Base-by-base conservation (phyloP, 2,329 filamentous ascomycete species). In the Penicillium expansum region DNA sequence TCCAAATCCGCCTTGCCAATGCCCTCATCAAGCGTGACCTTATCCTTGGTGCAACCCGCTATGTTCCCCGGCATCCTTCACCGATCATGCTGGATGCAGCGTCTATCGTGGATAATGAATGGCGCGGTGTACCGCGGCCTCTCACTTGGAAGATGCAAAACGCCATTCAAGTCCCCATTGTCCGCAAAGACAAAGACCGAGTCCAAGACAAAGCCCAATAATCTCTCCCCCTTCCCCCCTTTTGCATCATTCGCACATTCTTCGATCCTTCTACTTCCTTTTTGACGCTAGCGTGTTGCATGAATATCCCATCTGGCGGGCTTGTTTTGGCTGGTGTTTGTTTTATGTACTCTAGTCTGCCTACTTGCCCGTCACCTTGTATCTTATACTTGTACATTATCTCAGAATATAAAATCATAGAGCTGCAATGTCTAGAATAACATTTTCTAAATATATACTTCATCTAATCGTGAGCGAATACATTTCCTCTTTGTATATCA, bases 41-140 rank as follows among this genome's bases (percentile, higher is more conserved):
- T 5, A 47, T 63, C 5, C 49, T 64, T 4, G 69, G 64, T 3
- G 49, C 58, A 13, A 37, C 3, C 6, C 57, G 48, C 39, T 71
- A 67, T 38, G 37, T 49, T 11, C 69, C 72, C 24, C 39, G 48
- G 3, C 48, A 61, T 22, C 56, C 67, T 16, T 55, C 77, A 14
- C 35, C 50, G 4, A 55, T 69, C 20, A 75, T 76, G 71, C 59
- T 78, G 33, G 66, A 72, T 47, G 68, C 72, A 9, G 76, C 76
- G 9, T 57, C 60, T 14, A 57, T 58, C 32, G 42, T 76, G 32
- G 76, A 78, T 54, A 38, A 41, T 4, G 62, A 69, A 51, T 76
- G 73, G 73, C 59, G 55, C 22, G 55, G 44, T 14, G 44, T 56
- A 5, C 68, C 69, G 7, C 62, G 64, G 30, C 64, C 69, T 2